These are phyloP conservation scores for Tubosaeta sp. DNA, from an alignment of 768 basidiomycete genomes.

Conservation along the genomic window DNA sequence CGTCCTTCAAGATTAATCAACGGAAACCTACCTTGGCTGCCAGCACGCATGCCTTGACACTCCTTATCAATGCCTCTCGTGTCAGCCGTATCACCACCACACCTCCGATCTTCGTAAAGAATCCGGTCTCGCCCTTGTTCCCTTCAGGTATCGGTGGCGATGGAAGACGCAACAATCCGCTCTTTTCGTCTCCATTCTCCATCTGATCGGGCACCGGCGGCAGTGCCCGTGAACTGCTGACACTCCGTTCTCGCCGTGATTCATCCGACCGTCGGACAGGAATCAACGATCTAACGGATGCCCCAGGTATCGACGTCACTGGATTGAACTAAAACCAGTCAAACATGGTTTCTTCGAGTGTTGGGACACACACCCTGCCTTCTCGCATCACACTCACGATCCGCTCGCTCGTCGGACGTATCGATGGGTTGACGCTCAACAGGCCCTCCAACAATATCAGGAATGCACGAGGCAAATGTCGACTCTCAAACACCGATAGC, in stretches of 20 bases:
- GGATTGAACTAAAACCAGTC: slow-evolving; percentile 19
- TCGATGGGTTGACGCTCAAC: slow-evolving; percentile 53
- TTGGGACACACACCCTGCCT: slow-evolving; percentile 56
- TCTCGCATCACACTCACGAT: slow-evolving; percentile 66
- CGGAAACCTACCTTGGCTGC: slow-evolving; percentile 31
- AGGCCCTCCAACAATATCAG: slow-evolving; percentile 71
- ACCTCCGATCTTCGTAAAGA: not conserved
- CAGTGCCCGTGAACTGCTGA: slow-evolving; percentile 10
- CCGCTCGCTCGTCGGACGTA: slow-evolving; percentile 70
- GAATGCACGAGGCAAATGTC: slow-evolving; percentile 69
- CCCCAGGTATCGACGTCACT: slow-evolving; percentile 1
- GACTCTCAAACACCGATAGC: slow-evolving; percentile 55
- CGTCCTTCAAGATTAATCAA: not conserved
- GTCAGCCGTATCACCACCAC: slow-evolving; percentile 11
- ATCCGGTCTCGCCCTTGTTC: not conserved
- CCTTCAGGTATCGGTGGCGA: slow-evolving; percentile 4
- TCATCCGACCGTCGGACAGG: slow-evolving; percentile 19
- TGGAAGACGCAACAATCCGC: slow-evolving; percentile 13
- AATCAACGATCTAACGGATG: slow-evolving; percentile 18
- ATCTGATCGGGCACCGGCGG: slow-evolving; percentile 10
- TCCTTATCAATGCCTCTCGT: slow-evolving; percentile 22
- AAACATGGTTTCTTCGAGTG: not conserved
- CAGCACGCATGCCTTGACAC: slow-evolving; percentile 34
- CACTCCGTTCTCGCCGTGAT: slow-evolving; percentile 10
- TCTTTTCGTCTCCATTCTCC: slow-evolving; percentile 12